Percentiles rank a stretch among this genome's conserved stretches.
phyloP scores from a whole-genome alignment of 495 filamentous ascomycete genomes.

The Staphylotrichum longicolle region DNA sequence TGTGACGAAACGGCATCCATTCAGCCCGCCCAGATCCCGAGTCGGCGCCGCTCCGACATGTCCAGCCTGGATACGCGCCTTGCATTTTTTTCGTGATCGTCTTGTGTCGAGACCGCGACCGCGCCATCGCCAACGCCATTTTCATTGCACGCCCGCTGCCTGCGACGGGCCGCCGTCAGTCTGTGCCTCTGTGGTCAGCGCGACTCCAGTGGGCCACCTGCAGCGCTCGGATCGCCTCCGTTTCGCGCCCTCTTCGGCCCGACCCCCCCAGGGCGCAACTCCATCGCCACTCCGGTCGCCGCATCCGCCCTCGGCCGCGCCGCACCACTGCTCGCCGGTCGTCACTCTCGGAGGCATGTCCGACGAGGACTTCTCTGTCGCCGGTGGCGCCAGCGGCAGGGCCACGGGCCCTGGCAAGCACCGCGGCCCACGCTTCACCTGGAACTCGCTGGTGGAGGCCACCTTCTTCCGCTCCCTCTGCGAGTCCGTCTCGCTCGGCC shows the following conservation, averaged over 20 bases:
- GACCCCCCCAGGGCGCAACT: neutral
- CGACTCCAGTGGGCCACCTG: no score
- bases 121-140: neutral
- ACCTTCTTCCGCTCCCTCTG: constrained; percentile 52
- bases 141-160: no score
- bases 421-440: constrained; percentile 51
- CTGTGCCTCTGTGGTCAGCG: no score
- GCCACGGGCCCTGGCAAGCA: constrained; percentile 36
- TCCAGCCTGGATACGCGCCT: neutral
- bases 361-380: constrained; percentile 35
- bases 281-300: constrained; percentile 14
- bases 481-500: constrained; percentile 48
- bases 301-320: neutral
- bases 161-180: no score
- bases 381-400: constrained; percentile 19
- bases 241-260: constrained; percentile 17
- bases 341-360: constrained; percentile 27
- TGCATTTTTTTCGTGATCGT: neutral
- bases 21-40: neutral
- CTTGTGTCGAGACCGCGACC: neutral
- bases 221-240: constrained; percentile 19
- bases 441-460: constrained; percentile 48
- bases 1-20: constrained; percentile 19
- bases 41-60: constrained; percentile 2
- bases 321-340: no score